A percentile compares a stretch with the other conserved stretches of the same genome.
These are phyloP conservation scores for Byssochlamys sp. DNA, from an alignment of 2,329 filamentous ascomycete species.

Conservation along the genomic window DNA sequence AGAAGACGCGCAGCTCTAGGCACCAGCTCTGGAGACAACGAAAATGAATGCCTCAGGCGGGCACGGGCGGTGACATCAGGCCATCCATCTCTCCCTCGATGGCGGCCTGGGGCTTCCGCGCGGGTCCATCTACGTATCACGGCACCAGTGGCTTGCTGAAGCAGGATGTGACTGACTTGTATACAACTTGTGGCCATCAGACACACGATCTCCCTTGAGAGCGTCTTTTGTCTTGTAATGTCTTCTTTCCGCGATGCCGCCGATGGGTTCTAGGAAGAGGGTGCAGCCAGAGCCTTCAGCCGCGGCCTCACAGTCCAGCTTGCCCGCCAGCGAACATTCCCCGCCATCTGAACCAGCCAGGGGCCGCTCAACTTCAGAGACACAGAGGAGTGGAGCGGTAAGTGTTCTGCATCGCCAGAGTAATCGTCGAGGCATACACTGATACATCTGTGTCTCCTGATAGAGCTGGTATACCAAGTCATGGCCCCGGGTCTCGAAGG, in stretches of 20 bases:
- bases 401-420: constrained; percentile 8
- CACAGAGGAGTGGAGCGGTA: constrained; percentile 20
- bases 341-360: constrained; percentile 8
- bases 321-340: constrained; percentile 15
- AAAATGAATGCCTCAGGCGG: background rate
- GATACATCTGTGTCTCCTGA: background rate
- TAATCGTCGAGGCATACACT: background rate
- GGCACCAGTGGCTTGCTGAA: background rate
- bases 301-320: constrained; percentile 18
- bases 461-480: constrained; percentile 38
- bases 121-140: background rate
- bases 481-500: constrained; percentile 39
- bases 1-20: background rate
- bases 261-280: constrained; percentile 35
- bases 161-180: background rate
- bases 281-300: constrained; percentile 31
- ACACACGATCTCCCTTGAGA: background rate
- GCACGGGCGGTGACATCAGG: constrained; percentile 1
- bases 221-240: constrained; percentile 20
- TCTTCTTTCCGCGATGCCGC: constrained; percentile 25
- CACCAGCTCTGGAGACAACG: background rate
- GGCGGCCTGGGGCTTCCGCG: background rate
- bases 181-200: background rate
- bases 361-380: constrained; percentile 17
- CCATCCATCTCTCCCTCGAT: background rate